Base-by-base conservation (phyloP, 2,329 filamentous ascomycete genomes). In the Fusarium pseudocircinatum region DNA sequence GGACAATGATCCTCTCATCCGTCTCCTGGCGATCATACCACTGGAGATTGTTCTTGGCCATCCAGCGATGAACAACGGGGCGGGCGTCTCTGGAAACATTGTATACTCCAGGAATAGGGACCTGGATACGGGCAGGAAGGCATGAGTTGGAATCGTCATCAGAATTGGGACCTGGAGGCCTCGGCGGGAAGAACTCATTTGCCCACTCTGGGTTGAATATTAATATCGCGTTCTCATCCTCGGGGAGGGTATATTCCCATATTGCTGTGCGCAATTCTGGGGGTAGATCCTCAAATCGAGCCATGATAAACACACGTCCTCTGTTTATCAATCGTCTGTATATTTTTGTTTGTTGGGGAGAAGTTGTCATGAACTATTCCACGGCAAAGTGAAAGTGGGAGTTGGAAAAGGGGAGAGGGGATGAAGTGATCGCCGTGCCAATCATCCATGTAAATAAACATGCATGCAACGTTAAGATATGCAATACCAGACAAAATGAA, bases 21-120 rank as follows among this genome's bases (percentile, higher is more conserved):
- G 44, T 60, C 11, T 60, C 57, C n/a, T 10, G 36, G 26, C 57
- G 57, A 60, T 40, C 26, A 32, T 53, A 60, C 44, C 57, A 60
- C 10, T 52, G 1, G 44, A 60, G 26, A 32, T 37, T 53, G 49
- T 53, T 53, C 24, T 22, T 53, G 49, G 32, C 49, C 49, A 53
- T 53, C 32, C 49, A 53, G 20, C 12, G 22, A 52, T 34, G n/a
- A n/a, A 52, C 47, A 20, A 36, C 47, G 15, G 30, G 32, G 16
- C 30, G 47, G 16, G 47, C 47, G 32, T 52, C 47, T 26, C 47
- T 36, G n/a, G 30, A 52, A 52, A 26, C 47, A 52, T 52, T 20
- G n/a, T 52, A 36, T 20, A 36, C 13, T 5, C 22, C 30, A 52
- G 32, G 16, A 26, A 52, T 36, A 52, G 47, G 47, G 12, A 52